Conservation (phyloP, 2,329 filamentous ascomycete genomes). For the Acrocalymma vagum region DNA sequence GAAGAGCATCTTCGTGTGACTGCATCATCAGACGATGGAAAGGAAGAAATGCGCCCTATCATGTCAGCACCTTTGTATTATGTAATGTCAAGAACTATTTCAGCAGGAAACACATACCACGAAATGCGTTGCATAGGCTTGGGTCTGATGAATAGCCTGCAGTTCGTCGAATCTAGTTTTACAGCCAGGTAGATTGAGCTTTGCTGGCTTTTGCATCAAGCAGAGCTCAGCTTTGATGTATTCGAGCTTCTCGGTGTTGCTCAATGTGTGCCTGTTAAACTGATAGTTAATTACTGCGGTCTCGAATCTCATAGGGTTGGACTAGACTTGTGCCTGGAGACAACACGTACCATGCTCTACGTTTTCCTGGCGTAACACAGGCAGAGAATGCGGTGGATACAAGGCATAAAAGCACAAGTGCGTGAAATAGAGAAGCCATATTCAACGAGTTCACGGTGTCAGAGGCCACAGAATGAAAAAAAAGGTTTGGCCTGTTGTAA, state of each 20-base stretch:
- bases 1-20: slow-evolving; percentile 40
- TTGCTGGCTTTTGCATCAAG: slow-evolving; percentile 20
- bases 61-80: background rate
- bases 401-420: slow-evolving; percentile 3
- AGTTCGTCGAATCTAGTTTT: slow-evolving; percentile 21
- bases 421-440: too few relatives aligned
- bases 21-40: slow-evolving; percentile 46
- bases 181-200: slow-evolving; percentile 5
- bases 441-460: too few relatives aligned
- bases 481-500: too few relatives aligned
- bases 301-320: background rate
- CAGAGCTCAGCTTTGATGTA: slow-evolving; percentile 24
- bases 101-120: too few relatives aligned
- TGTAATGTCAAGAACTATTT: background rate
- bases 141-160: slow-evolving; percentile 14
- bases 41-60: slow-evolving; percentile 39
- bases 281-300: background rate
- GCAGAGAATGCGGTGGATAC: background rate
- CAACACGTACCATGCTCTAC: slow-evolving; percentile 8
- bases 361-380: slow-evolving; percentile 4
- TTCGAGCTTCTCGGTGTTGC: slow-evolving; percentile 12
- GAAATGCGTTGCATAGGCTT: slow-evolving; percentile 10
- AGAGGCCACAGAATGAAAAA: too few relatives aligned
- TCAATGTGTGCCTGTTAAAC: slow-evolving; percentile 13
- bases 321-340: too few relatives aligned